Base-by-base conservation (phyloP, 495 filamentous ascomycete species). In the Lophiotrema nucula region DNA sequence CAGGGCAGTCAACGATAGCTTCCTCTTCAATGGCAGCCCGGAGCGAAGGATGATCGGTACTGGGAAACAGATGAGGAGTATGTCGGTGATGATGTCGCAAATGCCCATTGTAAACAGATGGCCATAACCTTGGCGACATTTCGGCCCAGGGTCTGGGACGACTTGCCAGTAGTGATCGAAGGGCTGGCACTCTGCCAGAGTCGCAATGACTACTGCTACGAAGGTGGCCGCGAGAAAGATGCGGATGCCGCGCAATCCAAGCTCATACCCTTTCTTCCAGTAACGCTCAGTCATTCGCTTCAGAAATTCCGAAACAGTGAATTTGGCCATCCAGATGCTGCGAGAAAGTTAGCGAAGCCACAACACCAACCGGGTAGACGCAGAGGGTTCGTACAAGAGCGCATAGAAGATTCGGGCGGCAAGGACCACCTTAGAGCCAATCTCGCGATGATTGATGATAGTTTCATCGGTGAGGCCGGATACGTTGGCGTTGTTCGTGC, bases 121-220 rank as follows among this genome's bases (percentile, higher is more conserved):
- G 27, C 82, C 86, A 66, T 88, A 92, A 23, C 88, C 90, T 67
- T 85, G 81, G 24, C 93, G 84, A 73, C 93, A 98, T 59, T 80
- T 77, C 12, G 88, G 83, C 22, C 89, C 90, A 18, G 93, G 92
- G 67, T 96, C 90, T 6, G 93, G 93, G 19, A 83, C 72, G 5
- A 97, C 89, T 70, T 96, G 91, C 90, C 90, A 97, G 75, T 95
- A 92, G 69, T 90, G 83, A 50, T 70, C 44, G 62, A 95, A 88
- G 16, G 93, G 92, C 27, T 83, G 85, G 69, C 93, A 98, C 74
- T 97, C 92, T 37, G 80, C 77, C 25, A 98, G 74, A 15, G 90
- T 89, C 15, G 87, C 83, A 59, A 96, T 83, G 26, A 96, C 72
- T 11, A 92, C 85, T 11, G 82, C 88, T 41, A 90, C 53, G 45